Base-by-base conservation (phyloP, 257 asterid species). In the Craterostigma plantagineum region DNA sequence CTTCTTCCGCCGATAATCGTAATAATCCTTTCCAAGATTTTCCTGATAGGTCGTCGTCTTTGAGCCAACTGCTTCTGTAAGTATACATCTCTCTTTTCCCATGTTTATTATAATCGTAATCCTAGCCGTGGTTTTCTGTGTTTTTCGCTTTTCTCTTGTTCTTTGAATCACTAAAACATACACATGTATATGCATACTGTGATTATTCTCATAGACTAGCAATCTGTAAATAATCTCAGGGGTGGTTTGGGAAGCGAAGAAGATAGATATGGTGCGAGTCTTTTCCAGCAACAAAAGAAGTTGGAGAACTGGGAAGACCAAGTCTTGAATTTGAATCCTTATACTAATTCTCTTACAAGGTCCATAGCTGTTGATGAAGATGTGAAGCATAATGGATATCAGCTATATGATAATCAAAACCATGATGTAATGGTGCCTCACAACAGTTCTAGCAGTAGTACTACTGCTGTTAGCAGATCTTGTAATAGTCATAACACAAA, bases 61-160 rank as follows among this genome's bases (percentile, higher is more conserved):
- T 75, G 83, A 74, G 83, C 68, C 94, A 71, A 45, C 67, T 77
- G 10, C 95, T 65, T 33, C 48, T 63, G 81, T 69, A 76, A 58
- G 9, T 42, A 40, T 45, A 53, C 59, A 60, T 57, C 46, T 60
- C 62, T 61, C 50, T n/a, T n/a, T n/a, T 42, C 59, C 45, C 59
- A 51, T 60, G 48, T 45, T n/a, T n/a, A n/a, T 42, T 35, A 8
- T 40, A 40, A n/a, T n/a, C n/a, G n/a, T n/a, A n/a, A n/a, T n/a
- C n/a, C n/a, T n/a, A n/a, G n/a, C n/a, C n/a, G n/a, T n/a, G n/a
- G n/a, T n/a, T n/a, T n/a, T n/a, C n/a, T n/a, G n/a, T n/a, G n/a
- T n/a, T n/a, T n/a, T n/a, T n/a, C n/a, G n/a, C n/a, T n/a, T n/a
- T n/a, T n/a, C n/a, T n/a, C n/a, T n/a, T 14, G 13, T 36, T 36